Evolutionary conservation across 1,284 basidiomycete species (phyloP).

Genomic region (Ceratobasidium sp.): DNA sequence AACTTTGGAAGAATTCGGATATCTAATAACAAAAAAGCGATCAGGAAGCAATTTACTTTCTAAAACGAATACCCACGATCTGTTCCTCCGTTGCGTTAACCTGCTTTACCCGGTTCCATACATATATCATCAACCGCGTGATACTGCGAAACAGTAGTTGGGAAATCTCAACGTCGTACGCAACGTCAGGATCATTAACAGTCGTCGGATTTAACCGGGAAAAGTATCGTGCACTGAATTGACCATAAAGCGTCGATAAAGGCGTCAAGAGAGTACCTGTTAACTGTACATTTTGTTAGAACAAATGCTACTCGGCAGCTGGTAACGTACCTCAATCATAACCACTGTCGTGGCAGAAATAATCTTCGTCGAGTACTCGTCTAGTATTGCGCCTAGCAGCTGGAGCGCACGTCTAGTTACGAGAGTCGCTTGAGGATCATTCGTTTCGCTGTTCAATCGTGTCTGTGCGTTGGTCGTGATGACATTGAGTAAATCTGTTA

Average conservation of each 20-base stretch:
- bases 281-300: conserved; percentile 25
- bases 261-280: conserved; percentile 28
- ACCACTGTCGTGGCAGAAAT: conserved; percentile 73
- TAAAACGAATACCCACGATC: conserved; percentile 65
- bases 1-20: conserved; percentile 75
- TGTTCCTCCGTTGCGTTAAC: conserved; percentile 61
- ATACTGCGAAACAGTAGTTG: conserved; percentile 80
- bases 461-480: conserved; percentile 68
- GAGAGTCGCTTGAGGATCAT: conserved; percentile 65
- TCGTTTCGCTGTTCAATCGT: conserved; percentile 61
- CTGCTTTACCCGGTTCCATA: conserved; percentile 70
- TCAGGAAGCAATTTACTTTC: neutral
- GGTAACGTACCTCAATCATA: conserved; percentile 60
- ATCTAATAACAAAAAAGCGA: conserved; percentile 22
- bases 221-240: conserved; percentile 63
- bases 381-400: conserved; percentile 72
- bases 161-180: conserved; percentile 69
- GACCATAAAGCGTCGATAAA: conserved; percentile 72
- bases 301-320: neutral
- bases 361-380: conserved; percentile 76
- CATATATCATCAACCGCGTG: conserved; percentile 74
- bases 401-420: conserved; percentile 71
- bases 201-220: conserved; percentile 57
- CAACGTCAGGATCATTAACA: conserved; percentile 59
- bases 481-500: conserved; percentile 69